phyloP scores from a whole-genome alignment of 805 yeast genomes.

The Lipomyces lipofer region DNA sequence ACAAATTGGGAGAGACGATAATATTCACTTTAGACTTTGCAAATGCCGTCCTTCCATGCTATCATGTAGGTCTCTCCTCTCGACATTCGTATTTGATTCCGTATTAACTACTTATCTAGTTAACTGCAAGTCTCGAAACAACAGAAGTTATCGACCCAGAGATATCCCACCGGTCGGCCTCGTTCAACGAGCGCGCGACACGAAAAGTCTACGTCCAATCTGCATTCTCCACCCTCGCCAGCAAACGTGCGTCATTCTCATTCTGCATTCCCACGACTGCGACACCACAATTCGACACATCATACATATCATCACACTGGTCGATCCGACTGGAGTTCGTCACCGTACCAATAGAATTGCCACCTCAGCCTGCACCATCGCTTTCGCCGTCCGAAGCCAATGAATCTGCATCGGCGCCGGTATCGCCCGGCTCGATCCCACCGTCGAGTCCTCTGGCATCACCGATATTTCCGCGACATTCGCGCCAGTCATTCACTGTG shows the following conservation, averaged over 20 bases:
- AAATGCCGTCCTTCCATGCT: slow-evolving; percentile 37
- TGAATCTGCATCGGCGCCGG: neutral
- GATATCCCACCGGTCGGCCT: slow-evolving; percentile 34
- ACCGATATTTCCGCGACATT: neutral
- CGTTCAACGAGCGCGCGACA: slow-evolving; percentile 32
- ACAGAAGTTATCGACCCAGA: slow-evolving; percentile 38
- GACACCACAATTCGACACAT: slow-evolving; percentile 40
- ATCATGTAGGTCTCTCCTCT: too few species aligned
- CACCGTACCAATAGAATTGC: slow-evolving; percentile 24
- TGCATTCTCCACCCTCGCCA: slow-evolving; percentile 32
- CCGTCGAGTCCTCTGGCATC: slow-evolving; percentile 5
- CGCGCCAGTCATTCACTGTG: neutral
- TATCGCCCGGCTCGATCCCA: neutral
- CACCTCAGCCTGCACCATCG: neutral
- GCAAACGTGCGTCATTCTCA: slow-evolving; percentile 33
- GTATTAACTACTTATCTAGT: too few species aligned
- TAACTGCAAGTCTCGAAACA: slow-evolving; percentile 45
- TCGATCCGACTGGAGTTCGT: slow-evolving; percentile 38
- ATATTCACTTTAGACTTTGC: slow-evolving; percentile 43
- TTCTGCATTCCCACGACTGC: slow-evolving; percentile 41
- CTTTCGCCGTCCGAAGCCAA: neutral
- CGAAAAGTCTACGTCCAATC: slow-evolving; percentile 35
- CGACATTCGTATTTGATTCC: too few species aligned
- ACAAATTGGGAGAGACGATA: slow-evolving; percentile 40
- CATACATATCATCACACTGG: slow-evolving; percentile 38